These are phyloP conservation scores for Cichorium intybus DNA, from an alignment of 140 eudicot genomes.

Conservation along the genomic window DNA sequence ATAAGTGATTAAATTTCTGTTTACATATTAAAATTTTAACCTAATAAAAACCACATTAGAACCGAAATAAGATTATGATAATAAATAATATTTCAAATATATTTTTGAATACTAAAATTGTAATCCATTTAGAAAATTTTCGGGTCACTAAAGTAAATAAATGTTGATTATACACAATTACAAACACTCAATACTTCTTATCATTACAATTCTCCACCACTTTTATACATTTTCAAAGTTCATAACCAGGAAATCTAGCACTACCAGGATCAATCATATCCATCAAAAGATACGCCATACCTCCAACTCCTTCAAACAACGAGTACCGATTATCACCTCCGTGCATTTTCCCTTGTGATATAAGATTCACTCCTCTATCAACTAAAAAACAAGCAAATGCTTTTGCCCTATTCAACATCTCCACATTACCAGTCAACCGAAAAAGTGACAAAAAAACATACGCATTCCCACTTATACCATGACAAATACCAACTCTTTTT, in stretches of 20 bases:
- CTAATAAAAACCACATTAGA: no score
- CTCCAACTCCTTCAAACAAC: slow-evolving; percentile 66
- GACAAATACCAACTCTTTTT: slow-evolving; percentile 58
- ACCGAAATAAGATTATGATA: no score
- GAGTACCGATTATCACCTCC: slow-evolving; percentile 66
- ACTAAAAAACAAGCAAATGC: slow-evolving; percentile 55
- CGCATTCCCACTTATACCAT: slow-evolving; percentile 64
- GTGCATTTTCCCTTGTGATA: slow-evolving; percentile 50
- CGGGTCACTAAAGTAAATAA: no score
- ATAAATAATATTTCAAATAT: no score
- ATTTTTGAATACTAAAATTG: no score
- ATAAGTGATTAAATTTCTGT: no score
- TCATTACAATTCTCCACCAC: neutral
- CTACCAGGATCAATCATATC: slow-evolving; percentile 50
- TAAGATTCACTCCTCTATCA: slow-evolving; percentile 49
- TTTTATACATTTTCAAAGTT: slow-evolving; percentile 27
- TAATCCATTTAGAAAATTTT: no score
- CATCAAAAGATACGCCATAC: slow-evolving; percentile 58
- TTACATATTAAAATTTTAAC: no score
- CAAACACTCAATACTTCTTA: neutral
- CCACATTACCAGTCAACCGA: slow-evolving; percentile 42
- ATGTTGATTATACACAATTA: no score
- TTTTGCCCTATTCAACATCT: slow-evolving; percentile 49
- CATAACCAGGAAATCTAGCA: slow-evolving; percentile 64
- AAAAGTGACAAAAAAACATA: slow-evolving; percentile 54